phyloP scores from a whole-genome alignment of 805 yeast genomes.

The Kodamaea lidongshanica region DNA sequence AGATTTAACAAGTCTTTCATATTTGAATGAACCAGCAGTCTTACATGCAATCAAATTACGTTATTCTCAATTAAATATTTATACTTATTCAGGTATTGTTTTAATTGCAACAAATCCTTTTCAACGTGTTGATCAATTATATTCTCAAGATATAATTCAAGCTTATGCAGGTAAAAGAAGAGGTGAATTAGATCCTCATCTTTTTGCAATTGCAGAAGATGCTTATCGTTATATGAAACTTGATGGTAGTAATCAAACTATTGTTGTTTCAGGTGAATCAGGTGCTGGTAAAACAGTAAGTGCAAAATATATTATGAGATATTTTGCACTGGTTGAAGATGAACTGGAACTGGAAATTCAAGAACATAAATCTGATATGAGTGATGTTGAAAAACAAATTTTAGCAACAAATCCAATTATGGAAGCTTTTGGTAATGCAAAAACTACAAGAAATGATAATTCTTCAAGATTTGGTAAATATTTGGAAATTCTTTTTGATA shows the following conservation, averaged over 20 bases:
- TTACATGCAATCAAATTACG: constrained; percentile 87
- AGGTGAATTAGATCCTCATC: constrained; percentile 95
- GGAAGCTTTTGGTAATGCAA: constrained; percentile 98
- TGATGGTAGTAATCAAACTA: constrained; percentile 83
- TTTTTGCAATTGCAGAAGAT: constrained; percentile 96
- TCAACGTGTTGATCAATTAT: constrained; percentile 83
- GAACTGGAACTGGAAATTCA: constrained; percentile 28
- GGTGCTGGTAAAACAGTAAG: constrained; percentile 99
- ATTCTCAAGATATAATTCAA: constrained; percentile 88
- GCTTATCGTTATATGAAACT: constrained; percentile 92
- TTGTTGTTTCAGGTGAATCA: constrained; percentile 94
- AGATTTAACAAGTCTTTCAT: constrained; percentile 86
- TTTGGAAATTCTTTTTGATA: constrained; percentile 81
- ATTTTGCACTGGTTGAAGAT: constrained; percentile 87
- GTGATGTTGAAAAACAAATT: constrained; percentile 87
- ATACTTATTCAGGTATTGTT: constrained; percentile 95
- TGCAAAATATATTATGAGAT: constrained; percentile 96
- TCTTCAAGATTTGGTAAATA: constrained; percentile 97
- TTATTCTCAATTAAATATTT: constrained; percentile 82
- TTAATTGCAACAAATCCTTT: constrained; percentile 95
- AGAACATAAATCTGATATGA: constrained; percentile 56
- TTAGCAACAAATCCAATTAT: constrained; percentile 95
- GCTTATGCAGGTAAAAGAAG: constrained; percentile 89
- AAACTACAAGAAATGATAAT: constrained; percentile 93
- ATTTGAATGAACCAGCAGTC: constrained; percentile 93